Conservation (phyloP, 2,329 filamentous ascomycete genomes). For the Colletotrichum spinosum region DNA sequence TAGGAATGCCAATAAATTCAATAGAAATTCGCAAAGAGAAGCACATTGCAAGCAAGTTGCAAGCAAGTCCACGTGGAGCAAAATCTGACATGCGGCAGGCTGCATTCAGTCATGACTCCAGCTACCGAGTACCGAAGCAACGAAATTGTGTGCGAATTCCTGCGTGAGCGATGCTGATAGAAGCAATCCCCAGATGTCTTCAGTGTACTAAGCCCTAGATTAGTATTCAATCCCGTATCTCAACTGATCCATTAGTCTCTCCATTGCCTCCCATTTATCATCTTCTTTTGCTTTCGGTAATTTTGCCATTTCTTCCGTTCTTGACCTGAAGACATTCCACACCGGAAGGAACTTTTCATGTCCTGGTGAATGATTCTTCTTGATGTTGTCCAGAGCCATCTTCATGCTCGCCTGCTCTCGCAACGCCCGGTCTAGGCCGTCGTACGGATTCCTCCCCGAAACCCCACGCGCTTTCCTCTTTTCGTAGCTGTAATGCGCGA, state of each 20-base stretch:
- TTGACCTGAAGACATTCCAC: background rate
- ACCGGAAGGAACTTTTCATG: background rate
- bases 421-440: background rate
- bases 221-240: no score
- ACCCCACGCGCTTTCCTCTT: background rate
- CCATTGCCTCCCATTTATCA: background rate
- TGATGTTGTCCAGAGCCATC: background rate
- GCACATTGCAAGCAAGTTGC: no score
- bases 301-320: background rate
- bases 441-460: background rate
- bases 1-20: no score
- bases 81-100: no score
- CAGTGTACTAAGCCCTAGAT: no score
- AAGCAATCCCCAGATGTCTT: no score
- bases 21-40: no score
- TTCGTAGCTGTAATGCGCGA: background rate
- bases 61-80: no score
- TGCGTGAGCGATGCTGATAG: no score
- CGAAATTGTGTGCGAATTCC: no score
- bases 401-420: background rate
- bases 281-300: background rate
- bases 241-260: background rate
- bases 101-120: no score
- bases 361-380: background rate
- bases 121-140: no score